These are phyloP conservation scores for Tylopilus sp. DNA, from an alignment of 768 basidiomycete species.

Conservation along the genomic window DNA sequence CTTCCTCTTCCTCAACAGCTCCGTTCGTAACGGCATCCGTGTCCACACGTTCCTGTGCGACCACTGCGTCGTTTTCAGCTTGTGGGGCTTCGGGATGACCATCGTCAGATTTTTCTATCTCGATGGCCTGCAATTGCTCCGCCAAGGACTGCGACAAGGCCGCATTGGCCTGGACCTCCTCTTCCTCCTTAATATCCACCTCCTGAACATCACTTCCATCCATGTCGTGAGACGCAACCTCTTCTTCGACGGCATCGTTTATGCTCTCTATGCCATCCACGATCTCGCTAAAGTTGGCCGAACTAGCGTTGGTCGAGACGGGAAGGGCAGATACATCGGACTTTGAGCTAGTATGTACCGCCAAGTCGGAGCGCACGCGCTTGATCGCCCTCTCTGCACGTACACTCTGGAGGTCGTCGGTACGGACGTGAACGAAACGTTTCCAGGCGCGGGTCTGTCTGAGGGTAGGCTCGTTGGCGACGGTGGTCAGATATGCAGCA, in stretches of 20 bases:
- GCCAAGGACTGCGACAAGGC: constrained; percentile 2
- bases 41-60: constrained; percentile 16
- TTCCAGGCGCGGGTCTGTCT: constrained; percentile 74
- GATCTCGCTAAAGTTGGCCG: constrained; percentile 32
- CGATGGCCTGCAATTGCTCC: constrained; percentile 14
- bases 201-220: constrained; percentile 17
- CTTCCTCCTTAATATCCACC: constrained; percentile 27
- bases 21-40: constrained; percentile 21
- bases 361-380: constrained; percentile 80
- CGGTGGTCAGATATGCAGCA: constrained; percentile 74
- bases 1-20: constrained; percentile 28
- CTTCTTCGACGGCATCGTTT: constrained; percentile 23
- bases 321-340: constrained; percentile 22
- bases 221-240: constrained; percentile 15
- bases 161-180: constrained; percentile 14
- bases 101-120: constrained; percentile 24
- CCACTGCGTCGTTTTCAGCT: constrained; percentile 5
- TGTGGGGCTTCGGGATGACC: constrained; percentile 13
- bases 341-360: constrained; percentile 56
- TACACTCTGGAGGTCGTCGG: constrained; percentile 84
- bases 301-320: constrained; percentile 27
- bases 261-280: constrained; percentile 32
- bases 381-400: constrained; percentile 86
- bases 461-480: constrained; percentile 65
- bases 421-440: constrained; percentile 79